These are phyloP conservation scores for Beauveria pseudobassiana DNA, from an alignment of 2,329 filamentous ascomycete species.

Conservation along the genomic window DNA sequence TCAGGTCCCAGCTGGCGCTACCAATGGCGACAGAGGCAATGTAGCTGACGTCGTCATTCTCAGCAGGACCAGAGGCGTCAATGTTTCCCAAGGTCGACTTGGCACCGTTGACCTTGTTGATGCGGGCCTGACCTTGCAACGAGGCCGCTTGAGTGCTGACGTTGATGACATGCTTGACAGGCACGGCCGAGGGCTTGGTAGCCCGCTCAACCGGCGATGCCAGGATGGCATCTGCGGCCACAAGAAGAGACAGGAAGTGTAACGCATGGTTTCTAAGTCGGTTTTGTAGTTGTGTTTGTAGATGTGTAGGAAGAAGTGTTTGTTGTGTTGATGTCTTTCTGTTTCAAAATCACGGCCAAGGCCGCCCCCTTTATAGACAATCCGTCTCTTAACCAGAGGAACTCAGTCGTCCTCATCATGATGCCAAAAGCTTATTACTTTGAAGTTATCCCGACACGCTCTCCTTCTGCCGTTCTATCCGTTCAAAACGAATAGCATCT, in stretches of 20 bases:
- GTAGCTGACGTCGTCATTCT: constrained; percentile 21
- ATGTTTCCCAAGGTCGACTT: not conserved
- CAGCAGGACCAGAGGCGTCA: constrained; percentile 17
- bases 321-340: not conserved
- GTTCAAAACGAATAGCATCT: not conserved
- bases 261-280: constrained; percentile 1
- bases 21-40: constrained; percentile 21
- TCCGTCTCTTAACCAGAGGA: not conserved
- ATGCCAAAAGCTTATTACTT: not conserved
- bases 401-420: not conserved
- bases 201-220: constrained; percentile 19
- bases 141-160: constrained; percentile 19
- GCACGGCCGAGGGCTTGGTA: constrained; percentile 15
- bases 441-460: not conserved
- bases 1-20: constrained; percentile 19
- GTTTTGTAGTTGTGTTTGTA: not conserved
- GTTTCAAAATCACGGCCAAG: not conserved
- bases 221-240: constrained; percentile 17
- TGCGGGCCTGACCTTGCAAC: constrained; percentile 19
- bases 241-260: not conserved
- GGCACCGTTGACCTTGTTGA: constrained; percentile 18
- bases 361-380: not conserved
- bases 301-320: not conserved
- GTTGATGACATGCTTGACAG: constrained; percentile 18
- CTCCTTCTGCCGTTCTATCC: constrained; percentile 1